A percentile compares a stretch with the other conserved stretches of the same genome.
phyloP scores from a whole-genome alignment of 73 alveolate species.

The Tetrahymena borealis region DNA sequence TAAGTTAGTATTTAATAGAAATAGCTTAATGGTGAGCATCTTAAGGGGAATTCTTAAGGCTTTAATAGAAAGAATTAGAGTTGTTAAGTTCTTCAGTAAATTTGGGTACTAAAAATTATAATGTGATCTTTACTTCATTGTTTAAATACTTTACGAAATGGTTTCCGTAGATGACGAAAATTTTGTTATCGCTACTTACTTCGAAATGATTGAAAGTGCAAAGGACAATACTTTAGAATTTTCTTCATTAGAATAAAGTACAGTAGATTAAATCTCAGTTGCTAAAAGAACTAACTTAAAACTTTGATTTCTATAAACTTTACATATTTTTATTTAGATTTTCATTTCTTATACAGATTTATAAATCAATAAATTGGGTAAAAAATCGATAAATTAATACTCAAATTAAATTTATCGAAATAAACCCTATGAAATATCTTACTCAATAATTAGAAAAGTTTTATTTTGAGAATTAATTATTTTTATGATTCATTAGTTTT shows the following conservation, averaged over 20 bases:
- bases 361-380: no score
- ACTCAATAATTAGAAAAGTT: no score
- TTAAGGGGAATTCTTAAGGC: slow-evolving; percentile 15
- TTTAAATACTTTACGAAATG: slow-evolving; percentile 16
- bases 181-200: slow-evolving; percentile 10
- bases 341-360: no score
- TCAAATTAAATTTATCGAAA: no score
- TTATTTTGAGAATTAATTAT: no score
- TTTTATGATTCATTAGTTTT: no score
- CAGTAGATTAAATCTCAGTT: neutral
- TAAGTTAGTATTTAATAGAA: neutral
- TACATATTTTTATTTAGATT: neutral
- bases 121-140: slow-evolving; percentile 17
- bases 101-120: slow-evolving; percentile 7
- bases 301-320: neutral
- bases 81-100: neutral
- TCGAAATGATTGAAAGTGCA: slow-evolving; percentile 29
- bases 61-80: slow-evolving; percentile 9
- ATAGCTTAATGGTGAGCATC: slow-evolving; percentile 5
- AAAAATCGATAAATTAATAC: no score
- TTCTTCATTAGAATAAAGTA: neutral
- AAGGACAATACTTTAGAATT: neutral
- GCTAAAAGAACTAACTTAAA: neutral
- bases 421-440: no score
- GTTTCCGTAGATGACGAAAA: slow-evolving; percentile 34